A percentile compares a stretch with the other conserved stretches of the same genome.
phyloP scores from a whole-genome alignment of 371 early-diverging fungal species.

The Mycotypha africana region DNA sequence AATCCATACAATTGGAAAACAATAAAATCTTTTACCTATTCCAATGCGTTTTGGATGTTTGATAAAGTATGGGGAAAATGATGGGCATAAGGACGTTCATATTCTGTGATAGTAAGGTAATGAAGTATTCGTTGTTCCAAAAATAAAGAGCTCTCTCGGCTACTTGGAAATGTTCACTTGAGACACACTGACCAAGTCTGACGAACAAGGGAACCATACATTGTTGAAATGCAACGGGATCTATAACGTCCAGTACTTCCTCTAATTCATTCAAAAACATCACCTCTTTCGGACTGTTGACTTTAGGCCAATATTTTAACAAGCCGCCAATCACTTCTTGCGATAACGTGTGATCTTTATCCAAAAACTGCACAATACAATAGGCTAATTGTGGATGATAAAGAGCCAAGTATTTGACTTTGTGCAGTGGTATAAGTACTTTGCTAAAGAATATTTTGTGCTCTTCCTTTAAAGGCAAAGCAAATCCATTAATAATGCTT shows the following conservation, averaged over 20 bases:
- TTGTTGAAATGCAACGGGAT: conserved; percentile 83
- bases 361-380: conserved; percentile 95
- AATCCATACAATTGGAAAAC: background rate
- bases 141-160: conserved; percentile 94
- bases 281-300: conserved; percentile 96
- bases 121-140: conserved; percentile 97
- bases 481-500: conserved; percentile 98
- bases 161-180: conserved; percentile 95
- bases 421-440: conserved; percentile 94
- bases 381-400: conserved; percentile 97
- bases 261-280: conserved; percentile 97
- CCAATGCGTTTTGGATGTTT: conserved; percentile 95
- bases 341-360: conserved; percentile 89
- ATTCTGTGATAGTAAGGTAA: conserved; percentile 88
- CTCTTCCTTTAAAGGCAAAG: conserved; percentile 94
- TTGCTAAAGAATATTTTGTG: conserved; percentile 90
- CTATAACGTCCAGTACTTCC: conserved; percentile 91
- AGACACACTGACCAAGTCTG: conserved; percentile 88
- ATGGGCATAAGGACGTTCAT: conserved; percentile 86
- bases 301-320: conserved; percentile 95
- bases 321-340: conserved; percentile 82
- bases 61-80: conserved; percentile 86
- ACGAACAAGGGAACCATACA: conserved; percentile 88
- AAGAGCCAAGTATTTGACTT: conserved; percentile 83
- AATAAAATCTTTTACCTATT: conserved; percentile 63